These are phyloP conservation scores for Linnemannia zychae DNA, from an alignment of 192 early-diverging fungal species.

Conservation along the genomic window DNA sequence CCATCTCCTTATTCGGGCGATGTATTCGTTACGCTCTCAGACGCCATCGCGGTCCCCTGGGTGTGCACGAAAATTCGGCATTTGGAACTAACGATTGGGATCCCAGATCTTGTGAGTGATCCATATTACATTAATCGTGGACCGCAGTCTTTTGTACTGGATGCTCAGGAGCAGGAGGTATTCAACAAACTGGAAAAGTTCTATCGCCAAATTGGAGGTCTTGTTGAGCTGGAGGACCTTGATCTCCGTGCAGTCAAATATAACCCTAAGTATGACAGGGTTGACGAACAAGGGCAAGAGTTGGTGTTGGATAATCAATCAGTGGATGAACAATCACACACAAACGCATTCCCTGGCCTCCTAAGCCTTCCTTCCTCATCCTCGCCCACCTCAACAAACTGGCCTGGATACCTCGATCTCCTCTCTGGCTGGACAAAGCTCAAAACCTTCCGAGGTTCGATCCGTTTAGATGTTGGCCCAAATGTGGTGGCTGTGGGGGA, in stretches of 20 bases:
- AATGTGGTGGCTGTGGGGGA: no score
- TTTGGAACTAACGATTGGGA: background rate
- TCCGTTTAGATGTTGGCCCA: no score
- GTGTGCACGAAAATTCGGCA: background rate
- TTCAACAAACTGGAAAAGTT: background rate
- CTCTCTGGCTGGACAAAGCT: no score
- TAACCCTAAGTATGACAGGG: no score
- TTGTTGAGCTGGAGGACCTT: background rate
- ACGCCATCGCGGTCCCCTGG: background rate
- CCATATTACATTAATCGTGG: background rate
- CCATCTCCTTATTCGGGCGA: background rate
- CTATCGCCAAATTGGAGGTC: background rate
- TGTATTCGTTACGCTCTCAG: background rate
- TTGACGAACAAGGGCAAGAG: no score
- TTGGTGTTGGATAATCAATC: no score
- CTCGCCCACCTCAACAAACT: no score
- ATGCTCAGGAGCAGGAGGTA: background rate
- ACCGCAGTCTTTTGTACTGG: background rate
- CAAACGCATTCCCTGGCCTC: no score
- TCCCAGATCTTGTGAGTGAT: background rate
- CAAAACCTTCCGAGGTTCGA: no score
- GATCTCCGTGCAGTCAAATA: background rate
- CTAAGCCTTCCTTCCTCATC: no score
- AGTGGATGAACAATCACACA: no score
- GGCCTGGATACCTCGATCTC: no score